Evolutionary conservation across 352 stramenopile genomes (phyloP), one percentile per base, ranked within the genome.

Genomic region (Globisporangium canariense): DNA sequence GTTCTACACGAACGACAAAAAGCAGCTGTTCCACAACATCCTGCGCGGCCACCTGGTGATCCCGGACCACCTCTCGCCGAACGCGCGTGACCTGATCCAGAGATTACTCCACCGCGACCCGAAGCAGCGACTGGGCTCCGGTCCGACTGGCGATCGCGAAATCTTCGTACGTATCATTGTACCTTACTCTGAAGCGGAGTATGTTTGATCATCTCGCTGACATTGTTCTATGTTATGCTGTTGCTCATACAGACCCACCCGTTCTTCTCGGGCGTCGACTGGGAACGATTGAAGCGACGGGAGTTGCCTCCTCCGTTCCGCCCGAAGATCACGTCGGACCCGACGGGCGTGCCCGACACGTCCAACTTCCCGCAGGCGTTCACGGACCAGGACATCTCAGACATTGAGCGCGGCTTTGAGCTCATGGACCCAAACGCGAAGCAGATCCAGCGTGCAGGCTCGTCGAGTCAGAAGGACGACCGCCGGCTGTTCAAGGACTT

Each of bases 21-120:
- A 95, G 64, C 84, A 93, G 63, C 67, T 95, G n/a, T 95, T 95
- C 70, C 86, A 95, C 78, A 95, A 95, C 72, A 95, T 95, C 66
- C 67, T 95, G 2, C 86, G 83, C 58, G 84, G 86, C 9, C 81
- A 95, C 64, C 47, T 95, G 34, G 83, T 88, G 25, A 91, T 95
- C 47, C 84, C 86, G 0, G 81, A 92, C 58, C 90, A 92, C 62
- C 63, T 95, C 57, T 91, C 81, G 11, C 70, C 76, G 14, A 86
- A 93, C 36, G 86, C 86, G 8, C 77, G 83, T 22, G 84, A 93
- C 63, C 71, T 93, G 38, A 92, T 95, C 55, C 78, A 90, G 67
- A 75, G 83, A 64, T 77, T 95, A 65, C 69, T 95, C 45, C 81
- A 87, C 43, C 85, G 85, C 22, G 86, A 95, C 60, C 84, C 86